Evolutionary conservation across 192 early-diverging fungal genomes (phyloP), one percentile per base, ranked within the genome.

Genomic region (Jimgerdemannia flammicorona): DNA sequence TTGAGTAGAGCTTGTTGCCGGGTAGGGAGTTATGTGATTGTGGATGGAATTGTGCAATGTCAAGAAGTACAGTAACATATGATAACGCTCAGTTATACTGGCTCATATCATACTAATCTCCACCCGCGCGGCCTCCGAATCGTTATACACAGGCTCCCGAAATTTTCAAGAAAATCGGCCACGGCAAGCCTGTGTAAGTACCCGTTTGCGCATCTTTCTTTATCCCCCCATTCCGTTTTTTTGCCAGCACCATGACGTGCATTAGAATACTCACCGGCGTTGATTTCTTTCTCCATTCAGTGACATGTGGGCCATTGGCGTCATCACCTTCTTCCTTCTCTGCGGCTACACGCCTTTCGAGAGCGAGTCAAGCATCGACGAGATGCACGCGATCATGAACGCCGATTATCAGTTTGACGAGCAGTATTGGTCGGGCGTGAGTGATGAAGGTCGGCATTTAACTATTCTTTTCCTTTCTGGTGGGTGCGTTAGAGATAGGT

Each of bases 291-390:
- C 29, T 64, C 67, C 64, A 69, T 19, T 67, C 74, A 82, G 80
- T 14, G 92, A 93, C 64, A 87, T 95, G 87, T 95, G 94, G 94
- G 92, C 92, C 2, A 83, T 92, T 54, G 93, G 93, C 66, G 90
- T 93, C 11, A 90, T 94, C 71, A 84, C 92, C 0, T 95, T 88
- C 75, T 93, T 94, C 74, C 78, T 93, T 69, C 84, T 95, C 2
- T 88, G 87, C 39, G 93, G 94, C 8, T 84, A 84, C 65, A 90
- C 89, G 17, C 94, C 94, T 20, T 95, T 95, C 77, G 87, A 92
- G 6, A 78, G 86, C 17, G 87, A 82, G 67, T 85, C 78, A 49
- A 83, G 68, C 41, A 79, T 72, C 66, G 85, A 84, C 73, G 91
- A 88, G 74, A 85, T 83, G 74, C 80, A 74, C 20, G 87, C 89